Conservation (phyloP, 2,329 filamentous ascomycete genomes). For the Botrytis porri region DNA sequence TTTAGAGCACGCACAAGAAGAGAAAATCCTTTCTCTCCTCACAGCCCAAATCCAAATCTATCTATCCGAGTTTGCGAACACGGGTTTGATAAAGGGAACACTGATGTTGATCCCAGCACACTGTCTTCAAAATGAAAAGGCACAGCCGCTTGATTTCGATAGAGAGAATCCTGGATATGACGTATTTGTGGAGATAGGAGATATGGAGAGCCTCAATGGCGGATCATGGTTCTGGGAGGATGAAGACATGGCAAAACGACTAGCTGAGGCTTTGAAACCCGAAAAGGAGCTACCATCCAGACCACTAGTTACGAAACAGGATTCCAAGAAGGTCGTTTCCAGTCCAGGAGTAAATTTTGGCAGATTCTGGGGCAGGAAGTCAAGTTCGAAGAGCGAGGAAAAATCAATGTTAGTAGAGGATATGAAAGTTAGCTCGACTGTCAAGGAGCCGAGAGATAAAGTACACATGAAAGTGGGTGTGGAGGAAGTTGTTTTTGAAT, state of each 20-base stretch:
- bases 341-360: not conserved
- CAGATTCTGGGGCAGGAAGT: constrained; percentile 29
- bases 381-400: constrained; percentile 14
- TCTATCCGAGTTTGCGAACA: constrained; percentile 32
- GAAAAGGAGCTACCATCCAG: constrained; percentile 21
- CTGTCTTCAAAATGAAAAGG: constrained; percentile 28
- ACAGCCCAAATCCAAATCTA: constrained; percentile 33
- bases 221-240: constrained; percentile 31
- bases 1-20: constrained; percentile 30
- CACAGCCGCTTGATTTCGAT: constrained; percentile 31
- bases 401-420: constrained; percentile 9
- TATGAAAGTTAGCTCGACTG: not conserved
- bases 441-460: constrained; percentile 21
- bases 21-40: constrained; percentile 33
- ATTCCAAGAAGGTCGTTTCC: not conserved
- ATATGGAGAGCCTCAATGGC: constrained; percentile 26
- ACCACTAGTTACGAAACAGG: constrained; percentile 16
- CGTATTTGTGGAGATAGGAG: constrained; percentile 26
- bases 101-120: constrained; percentile 33
- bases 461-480: constrained; percentile 32
- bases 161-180: constrained; percentile 28
- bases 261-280: constrained; percentile 30
- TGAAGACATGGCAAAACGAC: constrained; percentile 30
- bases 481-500: constrained; percentile 56
- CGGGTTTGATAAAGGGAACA: constrained; percentile 28